Evolutionary conservation across 345 rosid species (phyloP), one percentile per base, ranked within the genome.

Genomic region (Geranium brycei): DNA sequence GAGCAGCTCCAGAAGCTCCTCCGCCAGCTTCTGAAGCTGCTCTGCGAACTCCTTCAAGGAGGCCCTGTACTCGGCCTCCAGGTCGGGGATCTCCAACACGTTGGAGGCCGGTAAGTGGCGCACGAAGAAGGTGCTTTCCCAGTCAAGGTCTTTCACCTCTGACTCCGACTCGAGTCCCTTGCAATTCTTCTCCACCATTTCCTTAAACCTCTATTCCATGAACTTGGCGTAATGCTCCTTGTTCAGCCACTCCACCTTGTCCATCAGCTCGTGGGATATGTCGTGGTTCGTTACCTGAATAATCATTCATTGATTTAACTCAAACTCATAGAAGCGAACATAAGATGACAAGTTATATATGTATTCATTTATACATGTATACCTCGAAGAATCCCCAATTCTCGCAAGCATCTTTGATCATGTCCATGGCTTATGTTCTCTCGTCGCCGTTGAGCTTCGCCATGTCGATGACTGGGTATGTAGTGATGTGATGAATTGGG

Each of bases 371-470:
- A n/a, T 41, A 40, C 6, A 32, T 32, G 6, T 6, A 17, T 65
- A 89, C 96, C 93, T 89, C 87, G 75, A 89, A 89, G 82, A 86
- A 89, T 4, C 93, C 96, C 89, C 93, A 89, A 15, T 85, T 83
- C 70, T 79, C 87, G 62, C 95, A 88, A 68, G 95, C 91, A 64
- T 88, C 85, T 7, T 79, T 71, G 69, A 89, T 87, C 71, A 67
- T 67, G 53, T 79, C 79, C 93, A 82, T 82, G 76, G 83, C 72
- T 58, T 72, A 59, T 66, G 64, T 67, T 76, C 88, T 87, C 70
- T 76, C 84, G 60, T 80, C 87, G 17, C 86, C 85, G 69, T 81
- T 73, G 63, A 89, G 80, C 67, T 77, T 85, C 57, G 83, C 72
- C 66, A 84, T 71, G 76, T 89, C 83, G 65, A 89, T 62, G 58